These are phyloP conservation scores for Gynostemma pentaphyllum DNA, from an alignment of 306 rosid species.

Conservation along the genomic window DNA sequence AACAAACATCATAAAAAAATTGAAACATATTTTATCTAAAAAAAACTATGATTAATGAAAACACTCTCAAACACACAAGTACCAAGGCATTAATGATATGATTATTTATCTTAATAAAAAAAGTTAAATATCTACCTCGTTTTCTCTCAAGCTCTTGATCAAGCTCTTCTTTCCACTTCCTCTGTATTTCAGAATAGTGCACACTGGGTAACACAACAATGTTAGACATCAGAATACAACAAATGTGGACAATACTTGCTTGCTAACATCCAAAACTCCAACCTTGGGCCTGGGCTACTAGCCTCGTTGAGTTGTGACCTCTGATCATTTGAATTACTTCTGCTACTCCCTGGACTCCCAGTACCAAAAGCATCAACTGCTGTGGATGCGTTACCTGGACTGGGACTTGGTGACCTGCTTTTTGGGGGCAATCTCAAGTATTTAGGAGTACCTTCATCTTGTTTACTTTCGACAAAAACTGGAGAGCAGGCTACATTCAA, in stretches of 20 bases:
- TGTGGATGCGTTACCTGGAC: constrained; percentile 48
- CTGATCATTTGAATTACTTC: constrained; percentile 41
- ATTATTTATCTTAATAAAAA: neutral
- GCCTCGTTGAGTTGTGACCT: constrained; percentile 38
- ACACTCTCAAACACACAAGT: no score
- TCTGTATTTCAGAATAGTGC: constrained; percentile 78
- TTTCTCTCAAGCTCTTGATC: constrained; percentile 93
- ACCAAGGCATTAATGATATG: neutral
- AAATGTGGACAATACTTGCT: neutral
- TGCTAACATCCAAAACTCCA: constrained; percentile 2
- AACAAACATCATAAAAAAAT: no score
- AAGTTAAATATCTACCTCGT: constrained; percentile 51
- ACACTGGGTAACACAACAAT: constrained; percentile 22
- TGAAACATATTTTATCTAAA: no score
- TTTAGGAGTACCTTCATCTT: constrained; percentile 49
- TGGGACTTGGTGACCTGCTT: constrained; percentile 77
- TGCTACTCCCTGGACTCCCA: constrained; percentile 84
- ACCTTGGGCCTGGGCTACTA: constrained; percentile 87
- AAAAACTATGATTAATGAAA: no score
- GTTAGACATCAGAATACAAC: neutral
- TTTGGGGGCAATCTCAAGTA: constrained; percentile 92
- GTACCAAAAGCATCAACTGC: constrained; percentile 34
- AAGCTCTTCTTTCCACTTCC: constrained; percentile 99
- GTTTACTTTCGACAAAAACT: constrained; percentile 32
- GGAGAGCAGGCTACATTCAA: constrained; percentile 62